These are phyloP conservation scores for Helicocarpus griseus DNA, from an alignment of 2,329 filamentous ascomycete genomes.

Conservation along the genomic window DNA sequence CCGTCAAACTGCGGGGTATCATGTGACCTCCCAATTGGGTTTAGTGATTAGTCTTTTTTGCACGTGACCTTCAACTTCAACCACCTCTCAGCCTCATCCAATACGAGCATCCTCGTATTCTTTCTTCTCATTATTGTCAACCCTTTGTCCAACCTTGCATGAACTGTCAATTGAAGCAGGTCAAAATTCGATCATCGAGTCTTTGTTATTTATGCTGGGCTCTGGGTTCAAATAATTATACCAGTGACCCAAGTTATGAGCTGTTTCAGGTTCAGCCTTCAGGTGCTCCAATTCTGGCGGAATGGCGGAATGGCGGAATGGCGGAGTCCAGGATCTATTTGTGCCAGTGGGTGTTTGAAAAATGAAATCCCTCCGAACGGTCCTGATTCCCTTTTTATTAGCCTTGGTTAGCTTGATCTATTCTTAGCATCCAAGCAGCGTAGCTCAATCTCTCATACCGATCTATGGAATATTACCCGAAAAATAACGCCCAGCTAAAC, in stretches of 20 bases:
- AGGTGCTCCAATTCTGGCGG: neutral
- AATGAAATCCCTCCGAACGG: neutral
- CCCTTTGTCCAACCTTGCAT: neutral
- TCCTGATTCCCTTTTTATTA: neutral
- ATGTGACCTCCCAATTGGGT: neutral
- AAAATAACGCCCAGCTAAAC: no score
- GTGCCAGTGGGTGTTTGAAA: neutral
- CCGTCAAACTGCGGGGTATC: neutral
- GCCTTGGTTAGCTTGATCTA: neutral
- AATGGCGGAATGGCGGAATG: neutral
- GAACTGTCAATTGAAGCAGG: neutral
- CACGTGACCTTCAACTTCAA: neutral
- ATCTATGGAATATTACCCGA: neutral
- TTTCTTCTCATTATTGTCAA: neutral
- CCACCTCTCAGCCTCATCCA: neutral
- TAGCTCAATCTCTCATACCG: neutral
- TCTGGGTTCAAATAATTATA: no score
- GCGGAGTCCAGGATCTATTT: neutral
- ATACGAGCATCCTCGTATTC: constrained; percentile 1
- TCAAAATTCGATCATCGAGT: neutral
- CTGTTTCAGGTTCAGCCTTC: neutral
- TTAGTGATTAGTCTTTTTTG: neutral
- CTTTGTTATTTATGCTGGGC: neutral
- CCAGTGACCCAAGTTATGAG: neutral
- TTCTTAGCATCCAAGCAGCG: neutral